Percentiles rank a stretch among this genome's conserved stretches.
Conservation (phyloP, 257 asterid genomes). For the Paulownia fortunei region DNA sequence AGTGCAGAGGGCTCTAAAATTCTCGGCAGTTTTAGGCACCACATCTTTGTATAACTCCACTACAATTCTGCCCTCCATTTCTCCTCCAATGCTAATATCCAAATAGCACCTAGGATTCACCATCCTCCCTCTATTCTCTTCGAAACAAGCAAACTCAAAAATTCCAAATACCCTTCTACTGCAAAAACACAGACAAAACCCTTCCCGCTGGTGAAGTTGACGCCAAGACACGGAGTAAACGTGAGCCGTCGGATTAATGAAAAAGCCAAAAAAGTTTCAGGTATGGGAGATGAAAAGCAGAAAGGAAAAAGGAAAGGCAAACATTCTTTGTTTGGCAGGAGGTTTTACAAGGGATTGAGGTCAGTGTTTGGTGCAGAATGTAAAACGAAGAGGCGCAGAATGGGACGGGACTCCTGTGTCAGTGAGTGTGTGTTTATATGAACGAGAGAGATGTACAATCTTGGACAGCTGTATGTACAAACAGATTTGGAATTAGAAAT, state of each 20-base stretch:
- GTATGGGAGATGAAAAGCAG: constrained; percentile 5
- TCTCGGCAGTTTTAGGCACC: constrained; percentile 85
- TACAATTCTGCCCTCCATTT: constrained; percentile 77
- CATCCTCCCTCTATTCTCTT: constrained; percentile 7
- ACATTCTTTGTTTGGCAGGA: constrained; percentile 1
- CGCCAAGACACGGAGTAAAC: neutral
- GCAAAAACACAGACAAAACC: neutral
- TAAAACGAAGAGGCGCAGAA: constrained; percentile 25
- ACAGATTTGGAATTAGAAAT: neutral
- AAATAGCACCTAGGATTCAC: constrained; percentile 59
- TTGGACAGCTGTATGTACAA: constrained; percentile 28
- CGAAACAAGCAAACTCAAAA: neutral
- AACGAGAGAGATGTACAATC: constrained; percentile 27
- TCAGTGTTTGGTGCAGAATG: constrained; percentile 7
- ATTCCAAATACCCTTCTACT: neutral
- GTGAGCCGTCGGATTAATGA: neutral
- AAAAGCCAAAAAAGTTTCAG: neutral
- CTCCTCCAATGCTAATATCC: constrained; percentile 86
- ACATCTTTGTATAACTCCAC: constrained; percentile 74
- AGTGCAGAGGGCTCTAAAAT: constrained; percentile 86
- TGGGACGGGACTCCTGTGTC: constrained; percentile 2
- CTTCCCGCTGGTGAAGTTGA: neutral
- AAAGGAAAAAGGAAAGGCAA: neutral
- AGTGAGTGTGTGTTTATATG: neutral
- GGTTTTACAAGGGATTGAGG: constrained; percentile 12